Conservation (phyloP, 83 land plant species). For the Thuja plicata region DNA sequence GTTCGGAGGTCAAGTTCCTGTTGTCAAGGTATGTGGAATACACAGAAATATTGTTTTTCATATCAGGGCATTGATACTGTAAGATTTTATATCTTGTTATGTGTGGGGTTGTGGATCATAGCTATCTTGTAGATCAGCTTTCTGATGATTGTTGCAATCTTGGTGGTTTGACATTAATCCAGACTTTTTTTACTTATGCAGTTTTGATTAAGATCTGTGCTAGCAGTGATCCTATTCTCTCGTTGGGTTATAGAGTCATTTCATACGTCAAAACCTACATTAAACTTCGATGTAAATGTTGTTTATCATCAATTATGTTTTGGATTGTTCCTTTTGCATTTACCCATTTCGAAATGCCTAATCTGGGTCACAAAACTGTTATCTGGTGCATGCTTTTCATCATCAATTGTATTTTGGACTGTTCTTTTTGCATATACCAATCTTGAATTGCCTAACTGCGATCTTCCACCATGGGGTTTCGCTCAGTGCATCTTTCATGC, state of each 20-base stretch:
- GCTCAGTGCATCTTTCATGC: not conserved
- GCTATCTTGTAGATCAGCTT: not conserved
- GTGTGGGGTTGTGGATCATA: not conserved
- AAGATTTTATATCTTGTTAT: not conserved
- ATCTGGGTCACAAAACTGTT: no score
- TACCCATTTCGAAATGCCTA: not conserved
- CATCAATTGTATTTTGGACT: no score
- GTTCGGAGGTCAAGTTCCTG: conserved; percentile 67
- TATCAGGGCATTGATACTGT: not conserved
- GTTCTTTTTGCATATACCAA: not conserved
- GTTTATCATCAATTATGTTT: not conserved
- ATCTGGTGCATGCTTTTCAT: no score
- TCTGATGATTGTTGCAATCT: not conserved
- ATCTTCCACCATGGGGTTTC: not conserved
- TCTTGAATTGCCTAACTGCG: not conserved
- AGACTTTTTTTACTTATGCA: not conserved
- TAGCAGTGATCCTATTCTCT: not conserved
- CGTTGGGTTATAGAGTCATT: not conserved
- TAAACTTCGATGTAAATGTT: not conserved
- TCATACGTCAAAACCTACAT: not conserved
- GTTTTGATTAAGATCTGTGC: not conserved
- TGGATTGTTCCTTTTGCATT: not conserved
- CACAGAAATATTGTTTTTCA: not conserved
- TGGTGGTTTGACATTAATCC: not conserved
- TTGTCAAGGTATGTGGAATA: conserved; percentile 38